These are phyloP conservation scores for Elsinoe perseae DNA, from an alignment of 2,329 filamentous ascomycete species.

Conservation along the genomic window DNA sequence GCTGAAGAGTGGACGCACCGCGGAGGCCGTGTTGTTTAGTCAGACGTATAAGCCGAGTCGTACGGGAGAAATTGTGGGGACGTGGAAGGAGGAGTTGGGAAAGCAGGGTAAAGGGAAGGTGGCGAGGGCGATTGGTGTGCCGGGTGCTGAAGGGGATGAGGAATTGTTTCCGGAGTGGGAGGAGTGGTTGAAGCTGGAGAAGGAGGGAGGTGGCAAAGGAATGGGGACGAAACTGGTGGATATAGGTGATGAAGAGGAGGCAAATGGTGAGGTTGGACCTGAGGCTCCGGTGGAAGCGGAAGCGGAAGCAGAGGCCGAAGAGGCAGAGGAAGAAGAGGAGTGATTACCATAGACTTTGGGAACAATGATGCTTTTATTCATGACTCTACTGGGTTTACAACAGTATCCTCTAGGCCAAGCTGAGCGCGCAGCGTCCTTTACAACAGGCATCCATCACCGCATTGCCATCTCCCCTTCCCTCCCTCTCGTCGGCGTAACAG, in stretches of 20 bases:
- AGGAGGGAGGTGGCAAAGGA: slow-evolving; percentile 50
- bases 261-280: slow-evolving; percentile 18
- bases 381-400: not conserved
- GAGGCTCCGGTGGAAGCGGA: slow-evolving; percentile 15
- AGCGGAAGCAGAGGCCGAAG: slow-evolving; percentile 17
- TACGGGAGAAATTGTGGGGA: slow-evolving; percentile 56
- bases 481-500: slow-evolving; percentile 15
- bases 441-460: no score
- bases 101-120: slow-evolving; percentile 80
- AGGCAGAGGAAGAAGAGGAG: slow-evolving; percentile 16
- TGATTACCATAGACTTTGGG: not conserved
- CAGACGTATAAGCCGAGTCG: slow-evolving; percentile 91
- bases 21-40: slow-evolving; percentile 83
- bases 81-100: slow-evolving; percentile 80
- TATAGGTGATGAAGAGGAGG: slow-evolving; percentile 31
- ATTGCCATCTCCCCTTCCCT: not conserved
- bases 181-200: slow-evolving; percentile 75
- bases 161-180: slow-evolving; percentile 97
- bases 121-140: slow-evolving; percentile 72
- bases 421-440: no score
- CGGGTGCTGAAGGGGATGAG: slow-evolving; percentile 58
- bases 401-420: no score
- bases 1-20: slow-evolving; percentile 65
- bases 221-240: slow-evolving; percentile 32
- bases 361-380: not conserved